These are phyloP conservation scores for Bertia moriformis DNA, from an alignment of 2,329 filamentous ascomycete species.

Conservation along the genomic window DNA sequence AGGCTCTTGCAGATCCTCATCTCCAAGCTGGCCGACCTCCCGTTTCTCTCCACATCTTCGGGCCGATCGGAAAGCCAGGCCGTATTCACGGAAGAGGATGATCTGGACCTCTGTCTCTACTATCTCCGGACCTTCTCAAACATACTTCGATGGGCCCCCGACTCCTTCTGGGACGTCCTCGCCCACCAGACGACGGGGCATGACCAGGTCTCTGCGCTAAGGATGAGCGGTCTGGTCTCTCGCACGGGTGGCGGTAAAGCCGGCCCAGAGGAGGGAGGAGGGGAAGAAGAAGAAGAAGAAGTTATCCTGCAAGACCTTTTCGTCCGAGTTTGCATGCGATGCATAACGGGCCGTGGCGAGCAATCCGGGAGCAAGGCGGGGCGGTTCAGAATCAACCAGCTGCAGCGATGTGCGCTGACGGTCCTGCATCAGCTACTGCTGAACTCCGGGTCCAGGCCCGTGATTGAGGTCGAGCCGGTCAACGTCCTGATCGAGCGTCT, in stretches of 20 bases:
- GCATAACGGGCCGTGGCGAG: slow-evolving; percentile 32
- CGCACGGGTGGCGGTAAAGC: too few species aligned
- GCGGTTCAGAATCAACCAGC: slow-evolving; percentile 39
- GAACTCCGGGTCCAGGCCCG: slow-evolving; percentile 41
- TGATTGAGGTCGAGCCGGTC: slow-evolving; percentile 56
- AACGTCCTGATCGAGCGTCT: slow-evolving; percentile 56
- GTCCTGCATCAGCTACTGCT: slow-evolving; percentile 57
- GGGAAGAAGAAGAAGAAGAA: slow-evolving; percentile 37
- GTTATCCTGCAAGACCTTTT: slow-evolving; percentile 55
- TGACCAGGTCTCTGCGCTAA: slow-evolving; percentile 26
- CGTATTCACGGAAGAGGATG: slow-evolving; percentile 39
- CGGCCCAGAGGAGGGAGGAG: too few species aligned
- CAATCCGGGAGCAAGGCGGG: slow-evolving; percentile 18
- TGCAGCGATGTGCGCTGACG: slow-evolving; percentile 58
- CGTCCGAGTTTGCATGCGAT: slow-evolving; percentile 48
- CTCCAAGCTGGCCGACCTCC: slow-evolving; percentile 37
- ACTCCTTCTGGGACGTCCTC: slow-evolving; percentile 56
- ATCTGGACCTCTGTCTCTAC: slow-evolving; percentile 65
- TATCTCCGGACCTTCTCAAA: slow-evolving; percentile 63
- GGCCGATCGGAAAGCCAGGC: slow-evolving; percentile 9
- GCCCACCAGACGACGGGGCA: slow-evolving; percentile 42
- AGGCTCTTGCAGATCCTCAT: slow-evolving; percentile 49
- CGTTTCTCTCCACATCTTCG: slow-evolving; percentile 28
- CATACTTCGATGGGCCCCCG: slow-evolving; percentile 53
- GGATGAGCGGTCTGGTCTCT: slow-evolving; percentile 2